Evolutionary conservation across 2,329 filamentous ascomycete genomes (phyloP).

Genomic region (Neurospora sp.): DNA sequence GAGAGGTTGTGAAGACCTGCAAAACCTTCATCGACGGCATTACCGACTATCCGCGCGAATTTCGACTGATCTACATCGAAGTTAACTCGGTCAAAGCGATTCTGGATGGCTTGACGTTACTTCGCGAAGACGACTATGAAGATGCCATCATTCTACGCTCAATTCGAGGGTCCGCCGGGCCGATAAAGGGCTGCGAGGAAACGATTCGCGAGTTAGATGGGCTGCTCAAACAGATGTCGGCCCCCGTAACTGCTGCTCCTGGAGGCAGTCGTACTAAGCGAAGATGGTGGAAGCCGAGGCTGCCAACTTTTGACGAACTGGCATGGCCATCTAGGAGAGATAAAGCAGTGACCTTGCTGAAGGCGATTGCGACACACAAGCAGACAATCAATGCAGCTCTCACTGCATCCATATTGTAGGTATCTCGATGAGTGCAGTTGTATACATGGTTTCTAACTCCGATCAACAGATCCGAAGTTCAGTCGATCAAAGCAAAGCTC

Average conservation of each 20-base stretch:
- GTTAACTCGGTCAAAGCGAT: conserved; percentile 1
- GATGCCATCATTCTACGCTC: not conserved
- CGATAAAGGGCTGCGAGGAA: conserved; percentile 5
- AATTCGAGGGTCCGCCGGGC: not conserved
- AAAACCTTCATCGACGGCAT: conserved; percentile 9
- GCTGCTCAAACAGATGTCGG: not conserved
- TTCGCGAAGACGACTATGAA: not conserved
- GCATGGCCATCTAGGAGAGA: conserved; percentile 5
- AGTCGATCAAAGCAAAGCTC: not conserved
- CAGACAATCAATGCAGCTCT: conserved; percentile 7
- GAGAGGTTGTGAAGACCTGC: not conserved
- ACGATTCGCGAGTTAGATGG: not conserved
- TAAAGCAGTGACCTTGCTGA: conserved; percentile 2
- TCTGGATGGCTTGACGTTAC: conserved; percentile 4
- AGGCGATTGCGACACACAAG: conserved; percentile 7
- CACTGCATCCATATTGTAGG: conserved; percentile 4
- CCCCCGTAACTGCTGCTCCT: not conserved
- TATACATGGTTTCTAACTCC: not conserved
- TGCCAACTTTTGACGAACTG: not conserved
- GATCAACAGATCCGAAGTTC: not conserved
- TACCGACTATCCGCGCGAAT: conserved; percentile 5
- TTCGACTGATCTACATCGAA: conserved; percentile 12
- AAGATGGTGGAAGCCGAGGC: not conserved
- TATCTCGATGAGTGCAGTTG: not conserved
- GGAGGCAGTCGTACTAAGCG: not conserved